Conservation (phyloP, 257 asterid species). For the Eucommia ulmoides region DNA sequence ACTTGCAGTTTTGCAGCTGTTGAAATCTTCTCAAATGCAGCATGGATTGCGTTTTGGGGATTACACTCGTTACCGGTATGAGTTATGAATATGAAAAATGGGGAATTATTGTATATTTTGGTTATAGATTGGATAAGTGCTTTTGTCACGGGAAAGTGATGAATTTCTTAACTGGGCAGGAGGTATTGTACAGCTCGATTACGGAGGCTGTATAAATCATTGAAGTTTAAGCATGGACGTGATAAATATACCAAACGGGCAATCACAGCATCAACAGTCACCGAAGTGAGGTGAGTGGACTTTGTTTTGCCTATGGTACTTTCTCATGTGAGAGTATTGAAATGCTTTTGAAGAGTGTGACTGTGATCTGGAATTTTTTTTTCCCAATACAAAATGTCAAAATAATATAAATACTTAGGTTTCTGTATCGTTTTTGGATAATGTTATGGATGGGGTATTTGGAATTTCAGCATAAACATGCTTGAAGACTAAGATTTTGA, state of each 20-base stretch:
- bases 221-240: conserved; percentile 95
- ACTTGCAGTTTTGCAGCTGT: conserved; percentile 65
- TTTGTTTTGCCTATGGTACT: no score
- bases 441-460: no score
- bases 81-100: neutral
- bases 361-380: no score
- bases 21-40: conserved; percentile 98
- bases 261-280: conserved; percentile 45
- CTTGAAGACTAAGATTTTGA: no score
- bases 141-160: no score
- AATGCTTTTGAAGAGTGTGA: no score
- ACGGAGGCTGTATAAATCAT: conserved; percentile 83
- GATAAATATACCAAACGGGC: conserved; percentile 72
- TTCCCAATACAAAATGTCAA: no score
- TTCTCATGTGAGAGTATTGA: no score
- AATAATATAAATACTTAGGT: no score
- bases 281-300: conserved; percentile 73
- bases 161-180: conserved; percentile 25
- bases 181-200: conserved; percentile 89
- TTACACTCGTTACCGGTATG: conserved; percentile 81
- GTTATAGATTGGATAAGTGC: no score
- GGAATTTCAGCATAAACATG: no score
- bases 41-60: conserved; percentile 95
- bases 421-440: no score
- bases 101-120: neutral